Base-by-base conservation (phyloP, 2,329 filamentous ascomycete genomes). In the Talaromyces sp. region DNA sequence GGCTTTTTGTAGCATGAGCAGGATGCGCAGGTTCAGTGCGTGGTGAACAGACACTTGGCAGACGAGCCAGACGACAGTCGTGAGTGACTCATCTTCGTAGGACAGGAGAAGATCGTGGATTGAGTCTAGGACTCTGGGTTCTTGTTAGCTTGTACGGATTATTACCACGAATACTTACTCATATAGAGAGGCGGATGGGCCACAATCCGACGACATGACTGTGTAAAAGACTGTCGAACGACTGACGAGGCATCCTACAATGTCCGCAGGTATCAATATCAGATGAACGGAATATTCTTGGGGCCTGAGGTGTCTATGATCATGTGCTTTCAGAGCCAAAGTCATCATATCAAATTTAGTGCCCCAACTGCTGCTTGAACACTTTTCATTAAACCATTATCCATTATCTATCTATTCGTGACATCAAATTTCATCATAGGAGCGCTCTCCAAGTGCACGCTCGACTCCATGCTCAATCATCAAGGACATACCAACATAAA, bases 381-480 rank as follows among this genome's bases (percentile, higher is more conserved):
- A 39, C n/a, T 9, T 56, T 10, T 16, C 43, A 50, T 61, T 52
- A 61, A 47, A n/a, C n/a, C 60, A 62, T 62, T 62, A 62, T 62
- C 35, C 47, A 62, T 54, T 62, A 62, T 24, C 19, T 61, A 27
- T 37, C 45, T 39, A 27, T 45, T 57, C 50, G 19, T 57, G n/a
- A 31, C 57, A 61, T 65, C 27, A 56, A 35, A 24, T 10, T 14
- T 37, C 31, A 14, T 56, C 33, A 56, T 24, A 37, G n/a, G 56
- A 39, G 19, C 39, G 24, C 39, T 41, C 50, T 65, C 50, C 58
- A 47, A 33, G 31, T 54, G 48, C 37, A 56, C 59, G 58, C 57
- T 56, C 50, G 33, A 64, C 63, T 56, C 47, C 63, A 60, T 52
- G 47, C 47, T 60, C 35, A 41, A 61, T 62, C 60, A 54, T 62